Conservation (phyloP, 2,329 filamentous ascomycete species). For the Chrysoporthe puriensis region DNA sequence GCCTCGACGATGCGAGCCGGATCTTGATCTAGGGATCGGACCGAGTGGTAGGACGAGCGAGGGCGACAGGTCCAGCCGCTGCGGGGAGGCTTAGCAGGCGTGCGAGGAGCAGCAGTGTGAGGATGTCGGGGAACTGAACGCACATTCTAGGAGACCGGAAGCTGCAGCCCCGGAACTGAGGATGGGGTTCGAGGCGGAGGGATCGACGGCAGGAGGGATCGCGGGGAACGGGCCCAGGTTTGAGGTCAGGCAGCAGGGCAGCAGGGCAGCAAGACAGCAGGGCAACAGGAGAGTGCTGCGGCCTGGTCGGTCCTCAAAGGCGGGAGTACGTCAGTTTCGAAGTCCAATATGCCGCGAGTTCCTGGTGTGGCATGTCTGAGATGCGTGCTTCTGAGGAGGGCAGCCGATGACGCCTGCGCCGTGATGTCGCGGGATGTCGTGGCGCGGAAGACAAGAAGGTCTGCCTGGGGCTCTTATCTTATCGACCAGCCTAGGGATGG, state of each 20-base stretch:
- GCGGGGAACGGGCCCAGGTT: neutral
- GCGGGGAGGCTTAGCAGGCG: neutral
- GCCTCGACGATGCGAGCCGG: neutral
- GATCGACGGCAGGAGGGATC: no score
- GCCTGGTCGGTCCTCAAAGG: neutral
- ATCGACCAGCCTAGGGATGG: neutral
- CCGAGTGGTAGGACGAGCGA: neutral
- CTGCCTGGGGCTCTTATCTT: conserved; percentile 10
- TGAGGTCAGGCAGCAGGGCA: neutral
- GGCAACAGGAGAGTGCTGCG: neutral
- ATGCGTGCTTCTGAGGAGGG: neutral
- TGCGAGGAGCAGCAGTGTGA: neutral
- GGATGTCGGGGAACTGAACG: neutral
- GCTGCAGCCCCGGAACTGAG: neutral
- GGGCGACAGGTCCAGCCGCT: neutral
- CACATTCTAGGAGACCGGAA: neutral
- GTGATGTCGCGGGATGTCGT: neutral
- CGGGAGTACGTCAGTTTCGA: neutral
- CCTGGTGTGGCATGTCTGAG: conserved; percentile 8
- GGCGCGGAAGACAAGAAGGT: neutral
- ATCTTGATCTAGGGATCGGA: neutral
- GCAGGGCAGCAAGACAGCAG: neutral
- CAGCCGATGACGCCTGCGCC: neutral
- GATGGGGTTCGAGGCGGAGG: neutral
- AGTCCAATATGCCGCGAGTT: neutral